Evolutionary conservation across 768 basidiomycete species (phyloP).

Genomic region (Rhizopogon vinicolor): DNA sequence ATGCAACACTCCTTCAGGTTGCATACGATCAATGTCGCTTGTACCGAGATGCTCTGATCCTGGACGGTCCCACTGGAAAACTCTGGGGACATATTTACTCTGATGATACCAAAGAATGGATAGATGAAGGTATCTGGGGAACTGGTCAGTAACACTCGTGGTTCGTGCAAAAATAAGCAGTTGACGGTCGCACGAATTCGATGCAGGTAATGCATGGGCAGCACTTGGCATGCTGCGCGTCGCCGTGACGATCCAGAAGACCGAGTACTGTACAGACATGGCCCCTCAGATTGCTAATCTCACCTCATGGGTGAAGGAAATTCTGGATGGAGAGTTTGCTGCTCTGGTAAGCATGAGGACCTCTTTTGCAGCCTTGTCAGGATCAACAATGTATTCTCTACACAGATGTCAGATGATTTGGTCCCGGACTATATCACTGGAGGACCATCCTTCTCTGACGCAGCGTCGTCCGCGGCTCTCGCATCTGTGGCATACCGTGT

Average conservation of each 20-base stretch:
- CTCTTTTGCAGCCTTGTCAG: not conserved
- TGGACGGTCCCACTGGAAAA: conserved; percentile 23
- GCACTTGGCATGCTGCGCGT: conserved; percentile 37
- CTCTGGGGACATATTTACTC: conserved; percentile 34
- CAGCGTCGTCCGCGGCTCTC: conserved; percentile 27
- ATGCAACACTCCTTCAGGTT: conserved; percentile 33
- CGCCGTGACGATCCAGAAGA: conserved; percentile 31
- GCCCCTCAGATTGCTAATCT: conserved; percentile 24
- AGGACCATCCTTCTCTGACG: conserved; percentile 28
- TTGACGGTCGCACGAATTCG: not conserved
- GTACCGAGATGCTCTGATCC: conserved; percentile 31
- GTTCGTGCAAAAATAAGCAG: not conserved
- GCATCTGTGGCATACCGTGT: conserved; percentile 21
- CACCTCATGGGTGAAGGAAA: conserved; percentile 31
- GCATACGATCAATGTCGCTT: conserved; percentile 37
- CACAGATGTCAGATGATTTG: conserved; percentile 25
- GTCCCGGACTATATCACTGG: conserved; percentile 33
- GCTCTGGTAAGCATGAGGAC: conserved; percentile 17
- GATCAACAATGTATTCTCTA: not conserved
- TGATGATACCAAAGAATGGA: conserved; percentile 7
- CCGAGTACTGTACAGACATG: conserved; percentile 22
- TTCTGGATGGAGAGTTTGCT: conserved; percentile 48
- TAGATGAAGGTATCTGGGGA: conserved; percentile 27
- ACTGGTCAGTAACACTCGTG: conserved; percentile 22
- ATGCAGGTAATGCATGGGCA: conserved; percentile 35